Conservation (phyloP, 2,329 filamentous ascomycete species). For the Orbilia javanica region DNA sequence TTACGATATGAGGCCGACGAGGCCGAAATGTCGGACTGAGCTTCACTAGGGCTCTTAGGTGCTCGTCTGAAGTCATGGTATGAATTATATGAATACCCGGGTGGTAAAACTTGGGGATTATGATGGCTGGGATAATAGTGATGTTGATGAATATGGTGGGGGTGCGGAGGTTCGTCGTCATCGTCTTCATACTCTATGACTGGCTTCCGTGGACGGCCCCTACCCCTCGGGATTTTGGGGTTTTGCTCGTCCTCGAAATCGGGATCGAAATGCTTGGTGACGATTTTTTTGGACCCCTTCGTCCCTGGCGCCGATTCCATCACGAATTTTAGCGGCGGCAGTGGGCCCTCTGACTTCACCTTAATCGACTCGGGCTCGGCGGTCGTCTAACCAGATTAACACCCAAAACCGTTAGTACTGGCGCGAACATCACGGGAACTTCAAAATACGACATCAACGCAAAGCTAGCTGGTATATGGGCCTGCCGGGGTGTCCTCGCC, state of each 20-base stretch:
- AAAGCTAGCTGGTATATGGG: not conserved
- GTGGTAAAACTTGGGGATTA: not conserved
- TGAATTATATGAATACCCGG: constrained; percentile 8
- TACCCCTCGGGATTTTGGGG: not conserved
- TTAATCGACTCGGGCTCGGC: not conserved
- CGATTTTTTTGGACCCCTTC: not conserved
- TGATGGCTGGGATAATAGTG: too few relatives aligned
- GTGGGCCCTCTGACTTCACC: not conserved
- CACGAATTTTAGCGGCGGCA: constrained; percentile 27
- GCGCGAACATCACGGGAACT: constrained; percentile 22
- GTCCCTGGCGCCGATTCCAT: constrained; percentile 6
- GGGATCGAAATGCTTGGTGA: not conserved
- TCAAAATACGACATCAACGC: constrained; percentile 55
- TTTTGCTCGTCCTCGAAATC: not conserved
- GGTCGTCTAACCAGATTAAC: constrained; percentile 27
- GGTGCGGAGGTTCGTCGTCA: not conserved
- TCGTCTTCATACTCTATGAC: too few relatives aligned
- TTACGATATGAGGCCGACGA: constrained; percentile 29
- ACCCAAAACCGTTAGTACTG: constrained; percentile 42
- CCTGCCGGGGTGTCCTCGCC: not conserved
- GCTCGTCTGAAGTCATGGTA: constrained; percentile 11
- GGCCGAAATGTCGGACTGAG: constrained; percentile 7
- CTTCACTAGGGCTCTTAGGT: constrained; percentile 25
- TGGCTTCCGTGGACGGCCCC: not conserved
- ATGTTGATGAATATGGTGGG: too few relatives aligned